These are phyloP conservation scores for Leccinum subatratum DNA, from an alignment of 1,284 basidiomycete genomes.

Conservation along the genomic window DNA sequence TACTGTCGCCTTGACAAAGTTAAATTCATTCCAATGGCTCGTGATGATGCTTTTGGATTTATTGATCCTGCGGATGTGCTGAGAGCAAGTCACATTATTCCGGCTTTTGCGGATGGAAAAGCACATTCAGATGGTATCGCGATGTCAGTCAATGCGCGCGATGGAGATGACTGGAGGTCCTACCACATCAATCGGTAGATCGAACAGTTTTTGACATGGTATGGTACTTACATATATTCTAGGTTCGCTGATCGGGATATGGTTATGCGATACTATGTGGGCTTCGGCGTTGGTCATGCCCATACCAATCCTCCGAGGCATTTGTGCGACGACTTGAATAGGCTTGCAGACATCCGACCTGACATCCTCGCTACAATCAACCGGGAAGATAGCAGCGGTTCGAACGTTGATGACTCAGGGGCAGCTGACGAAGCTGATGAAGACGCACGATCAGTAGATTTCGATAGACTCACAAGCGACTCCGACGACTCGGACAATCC, in stretches of 20 bases:
- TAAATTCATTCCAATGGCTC: neutral
- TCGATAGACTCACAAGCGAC: neutral
- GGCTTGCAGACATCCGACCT: neutral
- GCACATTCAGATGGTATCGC: neutral
- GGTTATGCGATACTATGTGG: neutral
- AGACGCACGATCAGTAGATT: neutral
- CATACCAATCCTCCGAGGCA: neutral
- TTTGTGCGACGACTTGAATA: neutral
- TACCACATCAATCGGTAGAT: neutral
- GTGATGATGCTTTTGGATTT: neutral
- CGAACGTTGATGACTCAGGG: neutral
- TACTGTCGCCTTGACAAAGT: neutral
- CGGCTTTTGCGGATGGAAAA: neutral
- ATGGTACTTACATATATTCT: neutral
- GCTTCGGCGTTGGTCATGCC: neutral
- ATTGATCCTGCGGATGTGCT: neutral
- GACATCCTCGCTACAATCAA: neutral
- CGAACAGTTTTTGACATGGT: neutral
- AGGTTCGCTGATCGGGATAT: neutral
- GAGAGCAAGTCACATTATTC: neutral
- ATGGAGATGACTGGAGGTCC: neutral
- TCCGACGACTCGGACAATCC: neutral
- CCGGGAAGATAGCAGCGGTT: neutral
- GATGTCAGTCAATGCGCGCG: neutral
- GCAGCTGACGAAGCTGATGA: neutral